Evolutionary conservation across 768 basidiomycete genomes (phyloP).

Genomic region (Candolleomyces eurysporus): DNA sequence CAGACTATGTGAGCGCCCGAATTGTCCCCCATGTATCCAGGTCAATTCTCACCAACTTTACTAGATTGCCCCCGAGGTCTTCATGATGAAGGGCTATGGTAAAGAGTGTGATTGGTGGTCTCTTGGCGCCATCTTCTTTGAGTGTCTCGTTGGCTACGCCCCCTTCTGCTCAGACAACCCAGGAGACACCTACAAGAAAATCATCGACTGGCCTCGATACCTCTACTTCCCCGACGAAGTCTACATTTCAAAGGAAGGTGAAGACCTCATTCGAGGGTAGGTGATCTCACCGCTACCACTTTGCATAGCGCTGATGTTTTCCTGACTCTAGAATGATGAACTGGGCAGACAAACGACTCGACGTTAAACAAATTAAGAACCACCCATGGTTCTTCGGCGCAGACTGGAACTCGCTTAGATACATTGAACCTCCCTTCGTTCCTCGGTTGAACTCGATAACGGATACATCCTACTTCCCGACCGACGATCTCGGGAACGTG

Average conservation of each 20-base stretch:
- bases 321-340: conserved; percentile 71
- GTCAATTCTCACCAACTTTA: conserved; percentile 27
- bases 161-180: conserved; percentile 98
- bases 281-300: conserved; percentile 16
- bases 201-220: conserved; percentile 92
- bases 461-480: conserved; percentile 96
- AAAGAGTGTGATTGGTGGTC: conserved; percentile 99
- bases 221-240: conserved; percentile 95
- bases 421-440: conserved; percentile 95
- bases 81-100: conserved; percentile 94
- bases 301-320: conserved; percentile 1
- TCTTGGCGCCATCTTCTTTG: conserved; percentile 97
- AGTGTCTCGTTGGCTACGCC: conserved; percentile 96
- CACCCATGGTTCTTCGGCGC: conserved; percentile 96
- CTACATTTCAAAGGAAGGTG: conserved; percentile 87
- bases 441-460: conserved; percentile 90
- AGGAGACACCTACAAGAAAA: conserved; percentile 97
- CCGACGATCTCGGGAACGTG: conserved; percentile 81
- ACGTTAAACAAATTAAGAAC: conserved; percentile 82
- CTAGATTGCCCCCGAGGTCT: conserved; percentile 96
- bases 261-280: conserved; percentile 84
- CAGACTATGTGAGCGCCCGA: conserved; percentile 50
- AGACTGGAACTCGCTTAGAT: conserved; percentile 88
- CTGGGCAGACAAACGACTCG: conserved; percentile 73
- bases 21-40: background rate